Conservation (phyloP, 2,329 filamentous ascomycete species). For the Ustilaginoidea virens region DNA sequence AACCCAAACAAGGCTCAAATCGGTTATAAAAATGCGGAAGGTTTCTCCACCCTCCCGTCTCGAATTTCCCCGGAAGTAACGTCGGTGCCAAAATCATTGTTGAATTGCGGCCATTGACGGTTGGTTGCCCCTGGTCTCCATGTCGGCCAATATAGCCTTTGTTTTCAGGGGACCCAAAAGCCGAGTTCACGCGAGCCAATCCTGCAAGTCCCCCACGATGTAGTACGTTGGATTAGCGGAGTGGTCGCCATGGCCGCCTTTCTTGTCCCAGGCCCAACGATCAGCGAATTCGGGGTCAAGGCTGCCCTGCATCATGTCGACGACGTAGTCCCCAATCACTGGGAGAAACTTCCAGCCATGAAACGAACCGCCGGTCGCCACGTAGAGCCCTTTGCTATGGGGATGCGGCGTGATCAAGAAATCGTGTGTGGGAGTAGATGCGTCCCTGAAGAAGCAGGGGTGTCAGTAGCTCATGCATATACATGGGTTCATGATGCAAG, state of each 20-base stretch:
- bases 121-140: too few relatives aligned
- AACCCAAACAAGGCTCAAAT: too few relatives aligned
- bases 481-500: conserved; percentile 1
- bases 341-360: conserved; percentile 53
- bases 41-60: too few relatives aligned
- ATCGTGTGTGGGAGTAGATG: conserved; percentile 45
- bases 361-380: conserved; percentile 48
- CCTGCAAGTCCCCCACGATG: conserved; percentile 23
- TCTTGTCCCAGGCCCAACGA: conserved; percentile 31
- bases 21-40: too few relatives aligned
- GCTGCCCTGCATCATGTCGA: conserved; percentile 28
- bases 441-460: conserved; percentile 30
- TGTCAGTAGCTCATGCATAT: background rate
- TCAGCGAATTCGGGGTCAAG: conserved; percentile 21
- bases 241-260: conserved; percentile 22
- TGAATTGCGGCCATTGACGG: too few relatives aligned
- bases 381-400: conserved; percentile 34
- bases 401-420: conserved; percentile 41
- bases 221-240: conserved; percentile 27
- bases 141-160: too few relatives aligned
- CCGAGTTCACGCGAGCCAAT: conserved; percentile 16
- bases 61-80: too few relatives aligned
- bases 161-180: too few relatives aligned
- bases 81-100: too few relatives aligned
- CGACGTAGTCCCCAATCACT: conserved; percentile 43